A percentile compares a stretch with the other conserved stretches of the same genome.
These are phyloP conservation scores for Fusarium solani-melongenae DNA, from an alignment of 2,329 filamentous ascomycete species.

Conservation along the genomic window DNA sequence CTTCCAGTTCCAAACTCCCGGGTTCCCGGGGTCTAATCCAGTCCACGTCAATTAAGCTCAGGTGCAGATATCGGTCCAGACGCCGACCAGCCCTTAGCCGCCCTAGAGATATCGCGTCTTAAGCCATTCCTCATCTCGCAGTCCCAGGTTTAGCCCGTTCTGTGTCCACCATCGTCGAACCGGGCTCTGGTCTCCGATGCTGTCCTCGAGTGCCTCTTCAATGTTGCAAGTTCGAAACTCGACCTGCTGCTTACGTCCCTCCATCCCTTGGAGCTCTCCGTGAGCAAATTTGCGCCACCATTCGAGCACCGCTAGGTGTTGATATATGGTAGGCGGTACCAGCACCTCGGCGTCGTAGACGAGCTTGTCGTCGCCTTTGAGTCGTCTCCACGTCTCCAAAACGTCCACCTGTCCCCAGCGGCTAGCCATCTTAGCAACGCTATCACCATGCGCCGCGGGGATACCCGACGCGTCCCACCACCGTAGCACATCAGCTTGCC, in stretches of 20 bases:
- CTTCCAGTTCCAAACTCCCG: constrained; percentile 11
- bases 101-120: constrained; percentile 76
- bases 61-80: not conserved
- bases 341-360: constrained; percentile 87
- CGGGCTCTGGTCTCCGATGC: constrained; percentile 76
- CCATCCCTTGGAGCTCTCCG: constrained; percentile 65
- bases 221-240: constrained; percentile 97
- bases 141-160: constrained; percentile 83
- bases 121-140: constrained; percentile 92
- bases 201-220: constrained; percentile 92
- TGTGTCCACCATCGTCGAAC: constrained; percentile 89
- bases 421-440: constrained; percentile 84
- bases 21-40: constrained; percentile 17
- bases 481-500: constrained; percentile 78
- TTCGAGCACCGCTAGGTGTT: constrained; percentile 84
- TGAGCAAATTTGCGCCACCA: constrained; percentile 86
- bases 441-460: constrained; percentile 81
- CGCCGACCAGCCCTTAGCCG: constrained; percentile 1
- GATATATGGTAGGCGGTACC: constrained; percentile 87
- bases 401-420: constrained; percentile 87
- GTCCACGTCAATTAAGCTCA: not conserved
- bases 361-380: constrained; percentile 74
- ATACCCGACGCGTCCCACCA: constrained; percentile 92
- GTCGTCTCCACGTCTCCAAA: constrained; percentile 80
- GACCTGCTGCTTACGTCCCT: constrained; percentile 72